Evolutionary conservation across 495 filamentous ascomycete genomes (phyloP), one percentile per base, ranked within the genome.

Genomic region (Trichoderma parareesei): DNA sequence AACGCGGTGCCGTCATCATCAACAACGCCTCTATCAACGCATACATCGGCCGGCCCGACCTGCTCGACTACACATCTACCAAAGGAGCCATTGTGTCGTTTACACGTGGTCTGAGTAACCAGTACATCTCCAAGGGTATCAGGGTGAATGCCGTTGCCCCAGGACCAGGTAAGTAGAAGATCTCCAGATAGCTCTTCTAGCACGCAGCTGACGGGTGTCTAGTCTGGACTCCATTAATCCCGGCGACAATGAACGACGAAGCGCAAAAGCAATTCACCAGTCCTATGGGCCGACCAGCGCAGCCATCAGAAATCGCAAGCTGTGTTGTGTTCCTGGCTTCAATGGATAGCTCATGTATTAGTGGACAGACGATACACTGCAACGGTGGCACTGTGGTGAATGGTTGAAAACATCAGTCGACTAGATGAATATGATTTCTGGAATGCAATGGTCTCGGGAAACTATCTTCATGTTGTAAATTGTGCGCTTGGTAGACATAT

Each of bases 291-390:
- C 78, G 92, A 40, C 90, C 90, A 0, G 86, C 84, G 0, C 89
- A 92, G 77, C 90, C 88, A 2, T 87, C 82, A 66, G 90, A 93
- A 79, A 85, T 95, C 61, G 90, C 89, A 1, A 88, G 89, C 0
- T 93, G 88, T 68, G 90, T 93, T 67, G 89, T 94, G n/a, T 94
- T 93, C 76, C 76, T 94, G 71, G 90, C 90, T 0, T 86, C 87
- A 59, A 77, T 80, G 59, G 90, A 93, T 69, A 90, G 88, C 72
- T 87, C 85, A 64, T 85, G 83, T 62, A 85, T 90, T 40, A 79
- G 76, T 63, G 78, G 86, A 18, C 80, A 86, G 74, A 81, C 74
- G 0, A 78, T 91, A 67, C 87, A 91, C 73, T 88, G 87, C 62
- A 90, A 90, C 67, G 86, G 86, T 7, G 87, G 87, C 3, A 76